Evolutionary conservation across 1,284 basidiomycete genomes (phyloP).

Genomic region (Peniophora sp.): DNA sequence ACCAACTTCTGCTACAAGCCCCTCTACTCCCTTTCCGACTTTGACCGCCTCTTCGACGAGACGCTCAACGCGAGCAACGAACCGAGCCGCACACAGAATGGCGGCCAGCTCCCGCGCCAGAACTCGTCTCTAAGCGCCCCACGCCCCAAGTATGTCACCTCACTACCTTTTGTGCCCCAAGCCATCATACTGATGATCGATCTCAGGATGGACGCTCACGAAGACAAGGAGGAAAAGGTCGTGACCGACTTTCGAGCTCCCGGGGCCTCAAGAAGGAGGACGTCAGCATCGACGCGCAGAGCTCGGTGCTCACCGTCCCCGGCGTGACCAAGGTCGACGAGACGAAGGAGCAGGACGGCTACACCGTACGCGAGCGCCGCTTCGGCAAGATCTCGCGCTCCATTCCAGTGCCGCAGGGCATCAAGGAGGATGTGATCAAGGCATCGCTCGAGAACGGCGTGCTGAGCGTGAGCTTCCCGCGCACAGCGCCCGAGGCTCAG

Average conservation of each 20-base stretch:
- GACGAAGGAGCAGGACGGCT: conserved; percentile 22
- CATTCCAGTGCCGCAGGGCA: conserved; percentile 27
- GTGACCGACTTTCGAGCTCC: conserved; percentile 36
- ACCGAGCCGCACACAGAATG: not conserved
- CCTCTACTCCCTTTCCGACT: conserved; percentile 5
- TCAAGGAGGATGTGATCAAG: conserved; percentile 16
- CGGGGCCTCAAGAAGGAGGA: conserved; percentile 33
- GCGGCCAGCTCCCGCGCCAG: not conserved
- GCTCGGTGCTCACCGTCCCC: conserved; percentile 28
- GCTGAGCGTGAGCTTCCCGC: conserved; percentile 23
- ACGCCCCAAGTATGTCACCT: conserved; percentile 4
- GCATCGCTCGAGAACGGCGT: conserved; percentile 19
- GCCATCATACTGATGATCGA: conserved; percentile 19
- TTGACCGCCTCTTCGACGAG: conserved; percentile 6
- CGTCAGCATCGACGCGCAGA: conserved; percentile 28
- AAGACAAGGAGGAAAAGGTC: conserved; percentile 24
- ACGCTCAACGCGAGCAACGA: conserved; percentile 3
- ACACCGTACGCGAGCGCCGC: conserved; percentile 28
- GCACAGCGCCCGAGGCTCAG: conserved; percentile 13
- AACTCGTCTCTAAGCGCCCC: not conserved
- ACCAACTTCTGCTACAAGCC: conserved; percentile 1
- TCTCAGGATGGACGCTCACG: conserved; percentile 27
- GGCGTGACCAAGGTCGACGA: conserved; percentile 22
- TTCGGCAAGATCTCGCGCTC: conserved; percentile 29
- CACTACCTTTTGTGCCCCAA: not conserved